Percentiles rank a stretch among this genome's conserved stretches.
Evolutionary conservation across 495 filamentous ascomycete species (phyloP).

Genomic region (Aspergillus campestris): DNA sequence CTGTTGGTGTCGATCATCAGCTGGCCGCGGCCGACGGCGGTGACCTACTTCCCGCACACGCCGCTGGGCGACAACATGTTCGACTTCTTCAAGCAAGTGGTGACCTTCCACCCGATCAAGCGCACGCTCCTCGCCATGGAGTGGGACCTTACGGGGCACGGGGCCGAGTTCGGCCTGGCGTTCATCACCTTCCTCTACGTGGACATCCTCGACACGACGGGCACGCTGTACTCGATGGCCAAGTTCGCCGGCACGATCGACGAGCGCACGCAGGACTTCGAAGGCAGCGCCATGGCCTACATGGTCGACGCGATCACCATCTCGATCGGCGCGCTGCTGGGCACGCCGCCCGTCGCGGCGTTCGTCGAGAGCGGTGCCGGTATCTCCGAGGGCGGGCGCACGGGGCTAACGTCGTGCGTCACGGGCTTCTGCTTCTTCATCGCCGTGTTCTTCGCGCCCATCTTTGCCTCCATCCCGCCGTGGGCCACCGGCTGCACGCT

Average conservation of each 20-base stretch:
- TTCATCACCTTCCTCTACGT: slow-evolving; percentile 77
- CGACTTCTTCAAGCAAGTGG: slow-evolving; percentile 78
- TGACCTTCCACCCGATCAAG: slow-evolving; percentile 66
- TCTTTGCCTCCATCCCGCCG: slow-evolving; percentile 75
- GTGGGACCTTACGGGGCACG: slow-evolving; percentile 56
- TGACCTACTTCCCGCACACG: slow-evolving; percentile 73
- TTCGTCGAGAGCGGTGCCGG: slow-evolving; percentile 79
- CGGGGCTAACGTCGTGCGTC: slow-evolving; percentile 69
- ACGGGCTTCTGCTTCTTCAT: slow-evolving; percentile 79
- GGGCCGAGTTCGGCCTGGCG: slow-evolving; percentile 64
- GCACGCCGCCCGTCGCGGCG: slow-evolving; percentile 67
- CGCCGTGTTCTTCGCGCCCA: slow-evolving; percentile 76
- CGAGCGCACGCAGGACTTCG: slow-evolving; percentile 65
- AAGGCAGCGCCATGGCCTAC: slow-evolving; percentile 69
- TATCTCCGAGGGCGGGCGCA: slow-evolving; percentile 75
- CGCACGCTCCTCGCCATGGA: slow-evolving; percentile 56
- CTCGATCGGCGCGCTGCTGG: slow-evolving; percentile 67
- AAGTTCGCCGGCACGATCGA: slow-evolving; percentile 68
- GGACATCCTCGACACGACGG: slow-evolving; percentile 71
- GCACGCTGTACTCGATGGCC: slow-evolving; percentile 77
- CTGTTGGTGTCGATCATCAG: slow-evolving; percentile 75
- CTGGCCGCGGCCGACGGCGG: slow-evolving; percentile 63
- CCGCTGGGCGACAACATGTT: slow-evolving; percentile 54
- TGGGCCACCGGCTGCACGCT: slow-evolving; percentile 82
- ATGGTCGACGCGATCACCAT: slow-evolving; percentile 69